Percentiles rank a stretch among this genome's conserved stretches.
Evolutionary conservation across 73 alveolate genomes (phyloP).

Genomic region (Tetrahymena thermophila): DNA sequence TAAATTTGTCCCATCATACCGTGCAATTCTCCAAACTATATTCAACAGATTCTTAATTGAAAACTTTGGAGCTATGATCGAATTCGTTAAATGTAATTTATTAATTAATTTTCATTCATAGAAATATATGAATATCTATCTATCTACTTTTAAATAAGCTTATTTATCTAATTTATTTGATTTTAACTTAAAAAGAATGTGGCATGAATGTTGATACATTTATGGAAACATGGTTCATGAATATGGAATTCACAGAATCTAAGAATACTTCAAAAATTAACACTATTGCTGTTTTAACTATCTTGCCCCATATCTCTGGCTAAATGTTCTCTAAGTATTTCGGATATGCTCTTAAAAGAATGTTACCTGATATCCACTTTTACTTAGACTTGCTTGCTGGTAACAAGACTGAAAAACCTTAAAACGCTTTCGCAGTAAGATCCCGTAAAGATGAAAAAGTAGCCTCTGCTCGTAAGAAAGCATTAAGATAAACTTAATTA

Average conservation of each 20-base stretch:
- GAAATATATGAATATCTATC: too few relatives aligned
- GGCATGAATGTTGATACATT: background rate
- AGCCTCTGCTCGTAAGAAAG: slow-evolving; percentile 1
- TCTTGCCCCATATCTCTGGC: background rate
- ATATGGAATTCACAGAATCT: background rate
- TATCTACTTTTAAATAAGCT: background rate
- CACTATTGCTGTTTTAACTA: background rate
- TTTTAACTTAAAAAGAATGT: background rate
- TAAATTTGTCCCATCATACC: background rate
- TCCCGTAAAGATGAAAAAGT: background rate
- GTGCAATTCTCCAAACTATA: background rate
- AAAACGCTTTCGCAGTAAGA: background rate
- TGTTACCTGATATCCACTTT: background rate
- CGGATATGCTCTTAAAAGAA: background rate
- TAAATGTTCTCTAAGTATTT: background rate
- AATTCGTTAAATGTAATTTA: background rate
- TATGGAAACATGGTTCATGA: background rate
- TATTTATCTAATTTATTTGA: background rate
- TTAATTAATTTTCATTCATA: too few relatives aligned
- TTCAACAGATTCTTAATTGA: background rate
- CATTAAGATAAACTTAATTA: background rate
- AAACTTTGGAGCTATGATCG: background rate
- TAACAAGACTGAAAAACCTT: background rate
- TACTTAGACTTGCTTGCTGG: background rate
- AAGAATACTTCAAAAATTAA: background rate